phyloP scores from a whole-genome alignment of 106 monocot genomes.

The Acanthochlamys bracteata region DNA sequence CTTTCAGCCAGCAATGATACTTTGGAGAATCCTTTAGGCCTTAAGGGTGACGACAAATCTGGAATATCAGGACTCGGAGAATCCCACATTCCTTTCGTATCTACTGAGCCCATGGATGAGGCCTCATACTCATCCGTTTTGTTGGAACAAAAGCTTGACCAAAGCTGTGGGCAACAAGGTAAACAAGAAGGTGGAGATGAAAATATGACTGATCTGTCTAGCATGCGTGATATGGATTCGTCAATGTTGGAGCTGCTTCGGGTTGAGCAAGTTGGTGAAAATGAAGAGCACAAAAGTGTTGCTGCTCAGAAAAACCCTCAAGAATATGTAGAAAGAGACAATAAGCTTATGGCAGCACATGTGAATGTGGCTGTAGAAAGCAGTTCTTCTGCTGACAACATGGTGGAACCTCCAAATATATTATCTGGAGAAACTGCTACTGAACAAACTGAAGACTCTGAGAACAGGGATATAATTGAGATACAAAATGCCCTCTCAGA shows the following conservation, averaged over 20 bases:
- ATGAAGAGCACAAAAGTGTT: constrained; percentile 13
- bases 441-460: constrained; percentile 17
- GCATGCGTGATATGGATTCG: constrained; percentile 56
- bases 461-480: constrained; percentile 32
- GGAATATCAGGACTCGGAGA: constrained; percentile 43
- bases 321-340: constrained; percentile 19
- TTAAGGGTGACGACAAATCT: constrained; percentile 36
- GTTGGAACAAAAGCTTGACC: constrained; percentile 31
- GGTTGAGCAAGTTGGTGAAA: constrained; percentile 28
- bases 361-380: constrained; percentile 5
- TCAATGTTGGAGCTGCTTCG: constrained; percentile 56
- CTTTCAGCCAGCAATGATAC: constrained; percentile 22
- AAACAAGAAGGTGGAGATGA: constrained; percentile 88
- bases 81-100: constrained; percentile 27
- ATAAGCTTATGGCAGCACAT: constrained; percentile 13
- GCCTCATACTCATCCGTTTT: constrained; percentile 48
- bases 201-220: constrained; percentile 75
- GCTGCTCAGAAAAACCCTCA: constrained; percentile 4
- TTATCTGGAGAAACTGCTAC: constrained; percentile 19
- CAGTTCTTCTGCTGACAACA: constrained; percentile 17
- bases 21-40: constrained; percentile 21
- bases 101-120: constrained; percentile 78
- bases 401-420: constrained; percentile 11
- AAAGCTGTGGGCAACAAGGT: constrained; percentile 10
- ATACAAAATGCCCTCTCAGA: constrained; percentile 48